These are phyloP conservation scores for Pigoraptor vietnamica DNA, from an alignment of 78 protist species.

Conservation along the genomic window DNA sequence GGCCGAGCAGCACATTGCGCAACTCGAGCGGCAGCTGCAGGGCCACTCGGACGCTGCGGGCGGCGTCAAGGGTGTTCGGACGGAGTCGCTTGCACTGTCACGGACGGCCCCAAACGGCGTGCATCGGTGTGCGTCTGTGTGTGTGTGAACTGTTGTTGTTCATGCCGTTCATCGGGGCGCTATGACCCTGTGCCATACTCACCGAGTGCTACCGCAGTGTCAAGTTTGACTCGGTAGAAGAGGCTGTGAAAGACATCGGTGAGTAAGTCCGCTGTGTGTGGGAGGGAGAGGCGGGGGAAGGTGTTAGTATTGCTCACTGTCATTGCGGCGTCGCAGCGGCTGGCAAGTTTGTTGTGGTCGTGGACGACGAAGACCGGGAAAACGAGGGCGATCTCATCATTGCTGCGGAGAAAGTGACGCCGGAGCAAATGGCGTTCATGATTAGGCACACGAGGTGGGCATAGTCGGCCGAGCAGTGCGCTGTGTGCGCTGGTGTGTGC, in stretches of 20 bases:
- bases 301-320: too few species aligned
- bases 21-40: neutral
- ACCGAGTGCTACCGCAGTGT: neutral
- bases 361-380: slow-evolving; percentile 54
- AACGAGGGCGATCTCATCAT: slow-evolving; percentile 54
- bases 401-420: slow-evolving; percentile 39
- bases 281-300: too few species aligned
- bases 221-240: neutral
- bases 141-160: neutral
- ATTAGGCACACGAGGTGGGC: slow-evolving; percentile 41
- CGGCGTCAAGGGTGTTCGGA: too few species aligned
- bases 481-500: neutral
- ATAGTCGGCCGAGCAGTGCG: neutral
- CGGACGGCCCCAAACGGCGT: neutral
- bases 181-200: neutral
- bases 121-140: neutral
- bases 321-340: neutral
- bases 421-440: slow-evolving; percentile 41
- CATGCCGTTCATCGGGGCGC: too few species aligned
- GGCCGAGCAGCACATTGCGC: neutral
- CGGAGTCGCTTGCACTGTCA: too few species aligned
- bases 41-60: too few species aligned
- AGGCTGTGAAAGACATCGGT: neutral
- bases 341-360: slow-evolving; percentile 46
- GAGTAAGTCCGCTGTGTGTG: neutral